Conservation (phyloP, 768 basidiomycete genomes). For the Cubamyces lactineus region DNA sequence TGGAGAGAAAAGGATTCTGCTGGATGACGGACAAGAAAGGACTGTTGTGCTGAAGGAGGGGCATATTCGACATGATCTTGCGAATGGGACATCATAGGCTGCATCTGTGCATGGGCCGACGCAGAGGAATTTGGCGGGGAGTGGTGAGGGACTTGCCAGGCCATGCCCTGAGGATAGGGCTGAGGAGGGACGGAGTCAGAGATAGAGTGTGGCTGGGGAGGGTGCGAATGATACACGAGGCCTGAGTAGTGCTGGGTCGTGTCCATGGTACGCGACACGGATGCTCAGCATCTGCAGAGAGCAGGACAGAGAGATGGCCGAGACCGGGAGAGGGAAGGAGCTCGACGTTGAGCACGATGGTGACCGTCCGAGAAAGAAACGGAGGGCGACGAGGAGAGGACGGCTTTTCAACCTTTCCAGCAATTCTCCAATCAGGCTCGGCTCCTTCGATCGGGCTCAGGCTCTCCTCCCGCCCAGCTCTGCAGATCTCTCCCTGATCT, state of each 20-base stretch:
- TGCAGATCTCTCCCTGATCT: conserved; percentile 21
- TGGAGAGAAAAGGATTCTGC: conserved; percentile 15
- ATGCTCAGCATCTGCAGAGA: conserved; percentile 23
- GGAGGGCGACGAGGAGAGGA: conserved; percentile 10
- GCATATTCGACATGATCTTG: conserved; percentile 28
- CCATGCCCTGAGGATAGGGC: conserved; percentile 25
- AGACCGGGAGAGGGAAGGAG: conserved; percentile 2
- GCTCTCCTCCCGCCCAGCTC: conserved; percentile 14
- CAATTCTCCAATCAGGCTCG: conserved; percentile 28
- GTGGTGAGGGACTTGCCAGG: conserved; percentile 31
- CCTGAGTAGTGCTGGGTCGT: conserved; percentile 26
- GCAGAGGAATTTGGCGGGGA: conserved; percentile 23
- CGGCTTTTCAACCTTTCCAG: conserved; percentile 27
- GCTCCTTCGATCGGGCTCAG: conserved; percentile 25
- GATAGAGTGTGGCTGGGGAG: conserved; percentile 25
- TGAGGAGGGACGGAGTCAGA: conserved; percentile 25
- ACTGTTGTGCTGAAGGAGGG: conserved; percentile 28
- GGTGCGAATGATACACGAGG: conserved; percentile 29
- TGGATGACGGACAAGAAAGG: conserved; percentile 16
- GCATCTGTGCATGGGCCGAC: conserved; percentile 27
- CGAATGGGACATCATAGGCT: conserved; percentile 25
- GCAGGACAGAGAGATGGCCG: conserved; percentile 1
- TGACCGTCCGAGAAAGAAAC: conserved; percentile 26
- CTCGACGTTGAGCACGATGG: conserved; percentile 20
- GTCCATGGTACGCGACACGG: conserved; percentile 26